Evolutionary conservation across 1,284 basidiomycete species (phyloP).

Genomic region (Inonotus obliquus): DNA sequence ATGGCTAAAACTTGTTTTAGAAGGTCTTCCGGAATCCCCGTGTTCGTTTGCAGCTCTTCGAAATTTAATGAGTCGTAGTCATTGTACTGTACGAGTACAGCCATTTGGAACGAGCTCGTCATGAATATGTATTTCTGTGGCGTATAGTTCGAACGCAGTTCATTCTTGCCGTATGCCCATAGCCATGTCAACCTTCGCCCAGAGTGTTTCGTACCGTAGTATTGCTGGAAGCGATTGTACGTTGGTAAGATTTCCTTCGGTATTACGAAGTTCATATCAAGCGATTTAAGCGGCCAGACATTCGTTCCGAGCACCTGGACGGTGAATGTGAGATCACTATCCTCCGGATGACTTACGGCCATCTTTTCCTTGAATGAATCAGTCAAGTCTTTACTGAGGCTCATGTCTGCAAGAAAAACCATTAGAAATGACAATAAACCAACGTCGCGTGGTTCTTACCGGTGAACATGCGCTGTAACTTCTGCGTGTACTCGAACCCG

Average conservation of each 20-base stretch:
- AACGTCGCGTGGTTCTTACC: conserved; percentile 41
- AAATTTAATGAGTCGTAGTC: conserved; percentile 79
- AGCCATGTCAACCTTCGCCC: conserved; percentile 97
- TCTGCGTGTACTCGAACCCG: conserved; percentile 98
- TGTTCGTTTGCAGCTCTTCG: conserved; percentile 79
- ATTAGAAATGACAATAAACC: neutral
- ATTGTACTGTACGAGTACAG: conserved; percentile 94
- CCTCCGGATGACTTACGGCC: conserved; percentile 73
- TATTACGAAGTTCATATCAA: conserved; percentile 82
- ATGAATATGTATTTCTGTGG: conserved; percentile 95
- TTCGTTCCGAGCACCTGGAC: conserved; percentile 94
- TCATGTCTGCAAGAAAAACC: conserved; percentile 72
- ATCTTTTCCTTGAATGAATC: conserved; percentile 96
- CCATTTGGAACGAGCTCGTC: conserved; percentile 94
- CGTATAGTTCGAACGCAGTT: conserved; percentile 84
- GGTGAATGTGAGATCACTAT: conserved; percentile 87
- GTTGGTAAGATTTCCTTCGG: conserved; percentile 84
- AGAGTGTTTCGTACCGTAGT: conserved; percentile 92
- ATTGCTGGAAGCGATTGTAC: conserved; percentile 90
- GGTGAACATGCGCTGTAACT: conserved; percentile 97
- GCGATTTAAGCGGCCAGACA: conserved; percentile 92
- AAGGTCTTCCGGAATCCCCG: conserved; percentile 80
- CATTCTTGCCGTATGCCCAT: conserved; percentile 97
- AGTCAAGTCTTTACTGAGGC: conserved; percentile 92
- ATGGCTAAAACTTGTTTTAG: conserved; percentile 81